Evolutionary conservation across 2,329 filamentous ascomycete species (phyloP), one percentile per base, ranked within the genome.

Genomic region (Penicillium digitatum): DNA sequence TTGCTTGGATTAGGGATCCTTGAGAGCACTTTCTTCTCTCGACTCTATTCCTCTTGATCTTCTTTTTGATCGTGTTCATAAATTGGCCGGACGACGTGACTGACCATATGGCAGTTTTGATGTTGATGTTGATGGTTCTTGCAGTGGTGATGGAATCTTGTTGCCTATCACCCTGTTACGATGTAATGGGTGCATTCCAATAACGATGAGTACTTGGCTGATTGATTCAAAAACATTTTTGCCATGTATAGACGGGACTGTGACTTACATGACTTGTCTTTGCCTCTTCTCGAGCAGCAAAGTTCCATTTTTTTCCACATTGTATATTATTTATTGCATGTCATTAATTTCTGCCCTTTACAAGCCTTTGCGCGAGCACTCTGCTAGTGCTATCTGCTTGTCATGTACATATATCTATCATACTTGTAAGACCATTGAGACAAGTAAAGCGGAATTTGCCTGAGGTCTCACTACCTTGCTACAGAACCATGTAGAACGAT

Each of bases 1-100:
- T 72, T 12, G 55, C 66, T 29, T 69, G 69, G 66, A 60, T 72
- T 45, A 62, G 55, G 24, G 63, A 67, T 39, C 55, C 40, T 18
- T 65, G 52, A 64, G 35, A 8, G 9, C 4, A 11, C 3, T n/a
- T 26, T 5, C 7, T 10, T n/a, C 34, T 24, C 37, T 39, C 20
- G 10, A 5, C 18, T 20, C 35, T 38, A 38, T 34, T 45, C 16
- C 14, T 26, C 35, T 16, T 46, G 27, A 26, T 32, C 12, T 49
- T 10, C 42, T 24, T 38, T 24, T 27, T 49, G 27, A 46, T 40
- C 6, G n/a, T 7, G 10, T 16, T 43, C 18, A 24, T 29, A 14
- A 35, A 44, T 29, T 52, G 29, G 38, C 20, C n/a, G 18, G 45
- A 40, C 12, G 34, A 32, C 16, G 24, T 52, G 20, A 47, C 32